Percentiles rank a stretch among this genome's conserved stretches.
These are phyloP conservation scores for Cyberlindnera suaveolens DNA, from an alignment of 805 yeast genomes.

Conservation along the genomic window DNA sequence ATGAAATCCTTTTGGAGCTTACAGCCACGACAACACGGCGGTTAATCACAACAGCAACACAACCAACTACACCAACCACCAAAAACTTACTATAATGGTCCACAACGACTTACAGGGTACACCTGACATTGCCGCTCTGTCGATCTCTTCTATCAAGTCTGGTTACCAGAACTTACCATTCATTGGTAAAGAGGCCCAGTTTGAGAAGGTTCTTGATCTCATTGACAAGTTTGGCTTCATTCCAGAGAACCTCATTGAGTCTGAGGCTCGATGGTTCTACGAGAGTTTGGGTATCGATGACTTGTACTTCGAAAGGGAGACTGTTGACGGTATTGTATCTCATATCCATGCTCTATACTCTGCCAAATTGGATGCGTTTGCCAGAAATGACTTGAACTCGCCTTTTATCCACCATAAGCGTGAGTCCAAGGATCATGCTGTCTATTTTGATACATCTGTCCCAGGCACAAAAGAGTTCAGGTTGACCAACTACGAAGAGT, in stretches of 20 bases:
- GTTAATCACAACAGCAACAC: background rate
- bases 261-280: slow-evolving; percentile 88
- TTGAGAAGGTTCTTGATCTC: slow-evolving; percentile 73
- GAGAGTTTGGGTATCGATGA: slow-evolving; percentile 84
- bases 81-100: slow-evolving; percentile 1
- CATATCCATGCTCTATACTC: slow-evolving; percentile 88
- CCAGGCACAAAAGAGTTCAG: slow-evolving; percentile 39
- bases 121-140: slow-evolving; percentile 35
- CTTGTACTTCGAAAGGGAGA: slow-evolving; percentile 82
- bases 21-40: too few relatives aligned
- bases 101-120: background rate
- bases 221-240: slow-evolving; percentile 82
- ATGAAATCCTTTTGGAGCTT: too few relatives aligned
- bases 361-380: slow-evolving; percentile 85
- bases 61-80: background rate
- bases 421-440: slow-evolving; percentile 81
- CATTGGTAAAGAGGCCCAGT: slow-evolving; percentile 74
- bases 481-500: slow-evolving; percentile 55
- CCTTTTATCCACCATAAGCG: slow-evolving; percentile 74
- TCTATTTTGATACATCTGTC: slow-evolving; percentile 72
- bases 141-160: slow-evolving; percentile 34
- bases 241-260: slow-evolving; percentile 80
- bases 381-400: slow-evolving; percentile 45
- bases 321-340: slow-evolving; percentile 71
- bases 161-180: slow-evolving; percentile 78